Conservation (phyloP, 1,284 basidiomycete genomes). For the Cutaneotrichosporon cavernicola region DNA sequence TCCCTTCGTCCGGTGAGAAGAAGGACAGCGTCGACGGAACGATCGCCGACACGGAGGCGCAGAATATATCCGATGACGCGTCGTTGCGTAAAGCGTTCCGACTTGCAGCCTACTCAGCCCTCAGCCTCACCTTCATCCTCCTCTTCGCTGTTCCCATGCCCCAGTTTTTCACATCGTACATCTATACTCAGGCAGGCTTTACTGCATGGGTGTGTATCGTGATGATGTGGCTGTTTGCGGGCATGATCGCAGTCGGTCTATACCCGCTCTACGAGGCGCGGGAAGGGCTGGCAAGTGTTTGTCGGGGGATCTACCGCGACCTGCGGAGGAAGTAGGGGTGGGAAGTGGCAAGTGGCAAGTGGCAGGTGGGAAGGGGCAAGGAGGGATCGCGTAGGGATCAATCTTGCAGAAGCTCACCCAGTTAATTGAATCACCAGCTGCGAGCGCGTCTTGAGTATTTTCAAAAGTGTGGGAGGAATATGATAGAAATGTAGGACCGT, state of each 20-base stretch:
- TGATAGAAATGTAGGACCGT: too few relatives aligned
- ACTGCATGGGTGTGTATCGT: slow-evolving; percentile 66
- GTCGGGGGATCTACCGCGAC: slow-evolving; percentile 18
- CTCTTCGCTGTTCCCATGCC: slow-evolving; percentile 71
- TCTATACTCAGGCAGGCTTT: slow-evolving; percentile 68
- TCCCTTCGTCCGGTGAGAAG: slow-evolving; percentile 28
- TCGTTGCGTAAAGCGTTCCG: slow-evolving; percentile 68
- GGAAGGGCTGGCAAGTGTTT: slow-evolving; percentile 62
- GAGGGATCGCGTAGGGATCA: neutral
- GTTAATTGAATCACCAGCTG: too few relatives aligned
- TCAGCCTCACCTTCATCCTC: slow-evolving; percentile 57
- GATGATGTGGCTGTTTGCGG: slow-evolving; percentile 78
- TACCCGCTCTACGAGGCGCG: slow-evolving; percentile 82
- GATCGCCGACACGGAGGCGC: slow-evolving; percentile 18
- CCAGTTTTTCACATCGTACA: slow-evolving; percentile 73
- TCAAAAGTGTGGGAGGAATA: too few relatives aligned
- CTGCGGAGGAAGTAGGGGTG: neutral
- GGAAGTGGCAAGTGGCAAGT: neutral
- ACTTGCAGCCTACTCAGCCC: slow-evolving; percentile 70
- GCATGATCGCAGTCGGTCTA: slow-evolving; percentile 71
- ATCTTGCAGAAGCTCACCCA: too few relatives aligned
- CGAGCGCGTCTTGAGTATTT: too few relatives aligned
- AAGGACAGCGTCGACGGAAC: neutral
- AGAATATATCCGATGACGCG: slow-evolving; percentile 13
- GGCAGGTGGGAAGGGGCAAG: too few relatives aligned